Percentiles rank a stretch among this genome's conserved stretches.
Conservation (phyloP, 352 stramenopile genomes). For the Phytopythium litorale region DNA sequence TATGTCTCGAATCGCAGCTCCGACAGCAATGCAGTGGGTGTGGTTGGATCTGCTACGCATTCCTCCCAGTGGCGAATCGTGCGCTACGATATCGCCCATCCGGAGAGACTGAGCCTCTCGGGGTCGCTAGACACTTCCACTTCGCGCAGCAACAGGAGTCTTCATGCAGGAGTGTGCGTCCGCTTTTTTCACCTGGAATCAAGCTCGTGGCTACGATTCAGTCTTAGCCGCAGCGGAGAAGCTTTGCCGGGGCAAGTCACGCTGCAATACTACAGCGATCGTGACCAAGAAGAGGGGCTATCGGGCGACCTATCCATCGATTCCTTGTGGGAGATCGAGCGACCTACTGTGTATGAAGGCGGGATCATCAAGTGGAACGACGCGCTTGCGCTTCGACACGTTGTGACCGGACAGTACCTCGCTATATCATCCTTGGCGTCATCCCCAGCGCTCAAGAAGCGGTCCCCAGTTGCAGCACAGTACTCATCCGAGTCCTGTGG, state of each 20-base stretch:
- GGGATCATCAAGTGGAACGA: conserved; percentile 55
- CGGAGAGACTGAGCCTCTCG: conserved; percentile 8
- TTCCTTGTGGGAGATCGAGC: conserved; percentile 64
- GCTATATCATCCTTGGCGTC: conserved; percentile 17
- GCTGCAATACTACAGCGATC: conserved; percentile 48
- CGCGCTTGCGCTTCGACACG: conserved; percentile 42
- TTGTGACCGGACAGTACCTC: conserved; percentile 57
- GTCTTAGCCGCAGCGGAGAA: conserved; percentile 4
- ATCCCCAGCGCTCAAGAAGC: conserved; percentile 13
- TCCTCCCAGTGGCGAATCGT: conserved; percentile 57
- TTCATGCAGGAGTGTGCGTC: conserved; percentile 54
- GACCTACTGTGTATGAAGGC: conserved; percentile 41
- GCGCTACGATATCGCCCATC: conserved; percentile 41
- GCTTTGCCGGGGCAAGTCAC: conserved; percentile 18
- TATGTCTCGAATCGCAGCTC: conserved; percentile 56
- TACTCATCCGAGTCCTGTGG: conserved; percentile 15
- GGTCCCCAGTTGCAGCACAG: conserved; percentile 16
- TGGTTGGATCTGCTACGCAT: conserved; percentile 56
- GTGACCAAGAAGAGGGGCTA: conserved; percentile 24
- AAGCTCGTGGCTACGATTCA: conserved; percentile 54
- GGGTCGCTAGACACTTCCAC: conserved; percentile 3
- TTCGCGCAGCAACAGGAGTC: conserved; percentile 12
- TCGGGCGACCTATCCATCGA: conserved; percentile 34
- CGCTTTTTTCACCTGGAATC: conserved; percentile 65
- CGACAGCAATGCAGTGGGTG: conserved; percentile 23